Base-by-base conservation (phyloP, 2,329 filamentous ascomycete genomes). In the Dryadomyces quercus-mongolicae region DNA sequence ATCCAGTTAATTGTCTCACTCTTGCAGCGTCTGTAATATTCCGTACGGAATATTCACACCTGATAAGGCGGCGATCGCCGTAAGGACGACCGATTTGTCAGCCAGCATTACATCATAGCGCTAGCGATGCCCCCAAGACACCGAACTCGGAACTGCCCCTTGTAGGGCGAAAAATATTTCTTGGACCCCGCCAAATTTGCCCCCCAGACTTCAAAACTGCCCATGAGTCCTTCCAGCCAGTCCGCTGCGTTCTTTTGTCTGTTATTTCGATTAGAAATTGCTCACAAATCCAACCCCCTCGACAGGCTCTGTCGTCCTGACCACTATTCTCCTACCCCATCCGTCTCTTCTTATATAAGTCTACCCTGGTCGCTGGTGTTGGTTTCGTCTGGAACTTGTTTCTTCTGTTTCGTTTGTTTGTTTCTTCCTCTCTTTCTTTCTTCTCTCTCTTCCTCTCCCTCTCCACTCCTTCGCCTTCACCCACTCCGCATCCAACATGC, bases 231-330 rank as follows among this genome's bases (percentile, higher is more conserved):
- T 1, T 20, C 40, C 49, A 54, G 55, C 55, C 54, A 55, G 55
- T 57, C 54, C 55, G 53, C 22, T 21, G 25, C 48, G 10, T 47
- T 49, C 46, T 51, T 55, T 22, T 38, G 48, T 34, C 22, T 31
- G 5, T 52, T 52, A 45, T 31, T 45, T 44, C 42, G 12, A 53
- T 51, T 56, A 50, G 31, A 54, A 51, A 54, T 53, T 58, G 58
- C 57, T 60, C 58, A 57, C 58, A 59, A 60, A 60, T 60, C 57
- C 56, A 51, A 20, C 34, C 31, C 15, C 45, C 50, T 44, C 54
- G 12, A 60, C 21, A 57, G 57, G 57, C 46, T 44, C n/a, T 21
- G 36, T 1, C 20, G 1, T 22, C 36, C 15, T 31, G 15, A 12
- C 10, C 7, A 22, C 45, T 48, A 16, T 25, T 38, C 42, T 15